Evolutionary conservation across 2,329 filamentous ascomycete species (phyloP), one percentile per base, ranked within the genome.

Genomic region (Trichoderma cornu-damae): DNA sequence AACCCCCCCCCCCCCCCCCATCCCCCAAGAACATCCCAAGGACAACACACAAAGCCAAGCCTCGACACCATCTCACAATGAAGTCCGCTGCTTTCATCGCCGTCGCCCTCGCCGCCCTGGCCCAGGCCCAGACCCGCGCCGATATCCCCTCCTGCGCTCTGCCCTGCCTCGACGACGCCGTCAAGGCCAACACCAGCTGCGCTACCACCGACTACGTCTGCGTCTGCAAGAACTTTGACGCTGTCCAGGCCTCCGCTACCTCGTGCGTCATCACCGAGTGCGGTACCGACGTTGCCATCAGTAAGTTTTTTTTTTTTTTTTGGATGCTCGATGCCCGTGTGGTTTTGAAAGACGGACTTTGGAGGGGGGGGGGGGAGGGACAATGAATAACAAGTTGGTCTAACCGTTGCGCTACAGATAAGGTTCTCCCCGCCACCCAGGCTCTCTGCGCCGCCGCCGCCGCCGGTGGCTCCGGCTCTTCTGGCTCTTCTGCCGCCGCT

Each of bases 141-240:
- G 71, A 73, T 59, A 67, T 75, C 57, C 74, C 74, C 63, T 50
- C 59, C 57, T 76, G 74, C 63, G 72, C 74, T 34, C 42, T 68
- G n/a, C 52, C 66, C 37, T 75, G 73, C 66, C 65, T 76, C 34
- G 62, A 66, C 62, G 56, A 65, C 2, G 66, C 70, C 59, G 65
- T 73, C 62, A 51, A 47, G 32, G 60, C 61, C 55, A 60, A 67
- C 60, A 71, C 70, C 59, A 55, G 40, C 44, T 76, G 73, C 65
- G 46, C 59, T 11, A 61, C 48, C 32, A 64, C 63, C 57, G 73
- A 76, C 65, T 64, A 65, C 58, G 50, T 62, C 40, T 76, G 74
- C 59, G 60, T 72, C 63, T 69, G 71, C 64, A 60, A 66, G 57
- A 65, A 67, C 68, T 68, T 74, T 62, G 59, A 61, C 32, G 52